These are phyloP conservation scores for Trichosporon coremiiforme DNA, from an alignment of 1,284 basidiomycete species.

Conservation along the genomic window DNA sequence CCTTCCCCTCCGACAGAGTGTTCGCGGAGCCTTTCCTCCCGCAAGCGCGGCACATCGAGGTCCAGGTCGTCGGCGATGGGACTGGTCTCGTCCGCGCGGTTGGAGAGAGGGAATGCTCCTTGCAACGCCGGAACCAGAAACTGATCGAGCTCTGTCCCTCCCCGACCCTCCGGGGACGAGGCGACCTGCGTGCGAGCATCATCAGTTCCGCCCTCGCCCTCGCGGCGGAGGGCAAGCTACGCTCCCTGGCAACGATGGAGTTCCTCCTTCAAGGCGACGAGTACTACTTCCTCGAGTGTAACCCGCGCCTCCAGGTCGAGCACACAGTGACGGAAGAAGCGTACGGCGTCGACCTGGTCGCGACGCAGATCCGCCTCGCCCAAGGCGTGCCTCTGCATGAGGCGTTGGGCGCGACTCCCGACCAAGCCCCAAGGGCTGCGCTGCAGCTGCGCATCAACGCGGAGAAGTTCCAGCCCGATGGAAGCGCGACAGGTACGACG, in stretches of 20 bases:
- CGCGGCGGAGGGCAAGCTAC: constrained; percentile 28
- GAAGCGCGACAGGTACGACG: constrained; percentile 27
- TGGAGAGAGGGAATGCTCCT: constrained; percentile 32
- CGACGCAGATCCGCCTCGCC: constrained; percentile 31
- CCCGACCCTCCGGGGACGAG: constrained; percentile 21
- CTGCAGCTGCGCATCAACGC: constrained; percentile 35
- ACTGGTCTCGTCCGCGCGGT: constrained; percentile 24
- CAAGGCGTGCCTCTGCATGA: constrained; percentile 22
- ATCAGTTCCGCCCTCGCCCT: constrained; percentile 25
- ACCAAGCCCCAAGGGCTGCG: constrained; percentile 19
- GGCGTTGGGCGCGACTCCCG: constrained; percentile 22
- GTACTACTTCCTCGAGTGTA: constrained; percentile 34
- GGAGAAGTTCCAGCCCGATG: constrained; percentile 27
- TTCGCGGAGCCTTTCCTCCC: constrained; percentile 84
- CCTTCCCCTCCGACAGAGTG: constrained; percentile 83
- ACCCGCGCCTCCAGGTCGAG: constrained; percentile 33
- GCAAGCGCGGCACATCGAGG: constrained; percentile 83
- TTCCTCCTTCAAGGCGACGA: constrained; percentile 26
- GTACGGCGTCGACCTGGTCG: constrained; percentile 32
- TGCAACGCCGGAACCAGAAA: constrained; percentile 32
- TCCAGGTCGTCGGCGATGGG: constrained; percentile 64
- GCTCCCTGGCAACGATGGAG: constrained; percentile 30
- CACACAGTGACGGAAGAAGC: constrained; percentile 34
- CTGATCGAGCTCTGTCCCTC: constrained; percentile 33
- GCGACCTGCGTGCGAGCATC: constrained; percentile 27